phyloP scores from a whole-genome alignment of 106 monocot species.

The Agapanthus africanus region DNA sequence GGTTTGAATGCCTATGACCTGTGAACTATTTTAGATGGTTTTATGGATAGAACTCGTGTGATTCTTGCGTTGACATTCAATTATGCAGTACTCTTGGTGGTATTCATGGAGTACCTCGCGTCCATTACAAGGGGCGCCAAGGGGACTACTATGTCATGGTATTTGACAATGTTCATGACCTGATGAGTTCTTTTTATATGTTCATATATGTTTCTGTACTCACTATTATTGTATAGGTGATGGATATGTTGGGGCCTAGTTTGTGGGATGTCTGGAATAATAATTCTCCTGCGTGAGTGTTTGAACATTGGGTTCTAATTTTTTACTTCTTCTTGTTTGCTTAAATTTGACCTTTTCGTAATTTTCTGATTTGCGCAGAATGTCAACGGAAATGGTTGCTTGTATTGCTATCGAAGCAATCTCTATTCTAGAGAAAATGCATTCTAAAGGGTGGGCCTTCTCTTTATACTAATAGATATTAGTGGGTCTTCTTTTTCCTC shows the following conservation, averaged over 20 bases:
- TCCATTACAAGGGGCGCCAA: slow-evolving; percentile 89
- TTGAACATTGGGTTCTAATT: not conserved
- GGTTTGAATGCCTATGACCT: slow-evolving; percentile 16
- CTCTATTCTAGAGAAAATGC: slow-evolving; percentile 71
- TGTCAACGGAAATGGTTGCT: slow-evolving; percentile 73
- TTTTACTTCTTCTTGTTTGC: not conserved
- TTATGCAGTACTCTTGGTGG: slow-evolving; percentile 65
- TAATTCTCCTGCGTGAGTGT: slow-evolving; percentile 55
- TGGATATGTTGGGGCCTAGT: slow-evolving; percentile 92
- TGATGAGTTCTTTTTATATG: not conserved
- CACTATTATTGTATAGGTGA: slow-evolving; percentile 42
- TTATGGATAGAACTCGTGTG: not conserved
- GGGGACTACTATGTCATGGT: slow-evolving; percentile 95
- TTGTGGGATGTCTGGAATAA: slow-evolving; percentile 91
- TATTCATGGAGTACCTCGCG: slow-evolving; percentile 89
- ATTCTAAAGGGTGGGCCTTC: slow-evolving; percentile 54
- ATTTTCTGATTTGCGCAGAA: slow-evolving; percentile 27
- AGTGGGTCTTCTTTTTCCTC: too few relatives aligned
- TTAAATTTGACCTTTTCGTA: not conserved
- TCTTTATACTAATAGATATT: not conserved
- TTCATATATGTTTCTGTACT: slow-evolving; percentile 1
- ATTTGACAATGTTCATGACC: slow-evolving; percentile 12
- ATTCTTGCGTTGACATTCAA: not conserved
- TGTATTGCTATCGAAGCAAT: slow-evolving; percentile 75
- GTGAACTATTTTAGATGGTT: not conserved